Evolutionary conservation across 148 eudicot species (phyloP).

Genomic region (Polygonum aviculare): DNA sequence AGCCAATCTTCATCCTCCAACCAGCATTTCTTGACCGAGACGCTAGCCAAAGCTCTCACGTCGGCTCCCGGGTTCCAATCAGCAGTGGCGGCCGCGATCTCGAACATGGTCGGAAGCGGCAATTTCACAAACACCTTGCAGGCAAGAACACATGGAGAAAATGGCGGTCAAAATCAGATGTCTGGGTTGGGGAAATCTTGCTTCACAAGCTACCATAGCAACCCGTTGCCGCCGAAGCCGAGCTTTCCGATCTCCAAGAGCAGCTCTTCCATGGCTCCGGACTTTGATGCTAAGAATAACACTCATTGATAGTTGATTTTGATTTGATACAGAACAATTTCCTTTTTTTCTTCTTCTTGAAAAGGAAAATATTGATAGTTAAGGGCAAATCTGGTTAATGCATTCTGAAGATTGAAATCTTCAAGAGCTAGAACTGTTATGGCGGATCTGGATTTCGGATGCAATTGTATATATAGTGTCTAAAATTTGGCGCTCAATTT

Average conservation of each 20-base stretch:
- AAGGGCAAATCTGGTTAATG: neutral
- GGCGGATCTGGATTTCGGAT: neutral
- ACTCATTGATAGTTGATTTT: neutral
- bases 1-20: conserved; percentile 20
- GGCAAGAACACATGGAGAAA: conserved; percentile 1
- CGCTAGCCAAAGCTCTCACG: conserved; percentile 57
- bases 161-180: conserved; percentile 8
- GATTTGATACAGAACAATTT: neutral
- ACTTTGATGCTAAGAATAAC: neutral
- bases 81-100: conserved; percentile 60
- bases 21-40: conserved; percentile 54
- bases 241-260: conserved; percentile 1
- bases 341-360: neutral
- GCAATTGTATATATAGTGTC: neutral
- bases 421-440: neutral
- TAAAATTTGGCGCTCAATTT: neutral
- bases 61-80: conserved; percentile 68
- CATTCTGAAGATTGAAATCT: neutral
- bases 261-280: conserved; percentile 3
- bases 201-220: neutral
- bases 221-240: neutral
- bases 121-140: conserved; percentile 11
- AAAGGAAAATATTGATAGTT: neutral
- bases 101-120: conserved; percentile 45
- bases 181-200: neutral